Evolutionary conservation across 176 grass and related monocot species (phyloP).

Genomic region (Elymus sibiricus): DNA sequence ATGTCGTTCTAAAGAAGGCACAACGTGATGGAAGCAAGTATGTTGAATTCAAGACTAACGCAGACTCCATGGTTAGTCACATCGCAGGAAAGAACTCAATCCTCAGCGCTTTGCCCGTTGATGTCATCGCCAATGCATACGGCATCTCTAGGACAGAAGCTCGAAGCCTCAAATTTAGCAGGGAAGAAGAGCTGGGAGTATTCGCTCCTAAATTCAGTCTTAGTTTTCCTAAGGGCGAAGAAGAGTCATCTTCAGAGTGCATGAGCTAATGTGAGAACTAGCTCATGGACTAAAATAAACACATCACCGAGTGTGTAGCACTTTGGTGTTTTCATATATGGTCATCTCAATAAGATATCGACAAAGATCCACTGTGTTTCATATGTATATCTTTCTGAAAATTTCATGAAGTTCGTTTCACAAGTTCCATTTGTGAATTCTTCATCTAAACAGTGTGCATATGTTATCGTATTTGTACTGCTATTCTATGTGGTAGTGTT

Average conservation of each 20-base stretch:
- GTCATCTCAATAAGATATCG: background rate
- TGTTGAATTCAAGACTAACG: background rate
- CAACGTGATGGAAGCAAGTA: background rate
- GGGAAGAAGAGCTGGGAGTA: background rate
- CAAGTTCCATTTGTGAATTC: background rate
- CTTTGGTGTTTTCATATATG: background rate
- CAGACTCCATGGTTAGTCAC: background rate
- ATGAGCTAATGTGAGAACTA: background rate
- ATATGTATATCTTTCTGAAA: background rate
- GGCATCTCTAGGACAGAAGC: background rate
- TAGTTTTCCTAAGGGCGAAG: background rate
- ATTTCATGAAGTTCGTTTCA: background rate
- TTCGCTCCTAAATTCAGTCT: background rate
- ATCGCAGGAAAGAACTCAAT: slow-evolving; percentile 12
- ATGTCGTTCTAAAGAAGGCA: background rate
- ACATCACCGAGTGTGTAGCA: background rate
- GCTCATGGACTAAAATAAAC: background rate
- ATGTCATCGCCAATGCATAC: slow-evolving; percentile 1
- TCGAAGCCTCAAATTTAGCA: background rate
- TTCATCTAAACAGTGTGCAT: background rate
- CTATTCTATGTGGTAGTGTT: background rate
- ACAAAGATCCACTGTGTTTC: background rate
- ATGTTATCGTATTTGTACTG: background rate
- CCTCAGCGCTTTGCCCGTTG: slow-evolving; percentile 6
- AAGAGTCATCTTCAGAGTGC: background rate